phyloP scores from a whole-genome alignment of 129 eudicot species.

The Artemisia tridentata region DNA sequence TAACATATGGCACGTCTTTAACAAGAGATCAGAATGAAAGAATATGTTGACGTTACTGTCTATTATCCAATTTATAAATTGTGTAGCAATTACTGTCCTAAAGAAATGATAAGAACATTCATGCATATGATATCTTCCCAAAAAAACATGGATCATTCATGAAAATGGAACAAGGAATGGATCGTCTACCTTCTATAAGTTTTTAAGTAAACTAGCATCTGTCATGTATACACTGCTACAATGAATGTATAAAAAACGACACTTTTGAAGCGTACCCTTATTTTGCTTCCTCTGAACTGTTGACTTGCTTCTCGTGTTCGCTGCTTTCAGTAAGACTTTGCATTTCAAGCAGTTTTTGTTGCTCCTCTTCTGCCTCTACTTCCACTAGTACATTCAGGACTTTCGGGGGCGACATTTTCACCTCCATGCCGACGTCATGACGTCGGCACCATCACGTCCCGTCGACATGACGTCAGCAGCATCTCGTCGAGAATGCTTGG shows the following conservation, averaged over 20 bases:
- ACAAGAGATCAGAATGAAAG: too few species aligned
- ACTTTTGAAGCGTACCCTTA: neutral
- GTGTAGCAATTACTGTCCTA: neutral
- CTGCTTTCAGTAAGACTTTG: neutral
- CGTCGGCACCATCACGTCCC: too few species aligned
- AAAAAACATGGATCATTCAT: neutral
- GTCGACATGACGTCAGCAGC: too few species aligned
- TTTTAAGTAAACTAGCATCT: neutral
- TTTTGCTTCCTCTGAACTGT: constrained; percentile 13
- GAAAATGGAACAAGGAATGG: constrained; percentile 1
- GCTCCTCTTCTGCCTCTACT: constrained; percentile 18
- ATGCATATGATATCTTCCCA: neutral
- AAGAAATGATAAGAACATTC: too few species aligned
- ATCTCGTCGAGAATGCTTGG: too few species aligned
- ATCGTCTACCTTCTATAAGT: neutral
- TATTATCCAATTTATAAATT: neutral
- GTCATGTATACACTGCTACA: neutral
- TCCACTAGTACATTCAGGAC: too few species aligned
- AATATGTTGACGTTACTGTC: too few species aligned
- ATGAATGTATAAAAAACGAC: neutral
- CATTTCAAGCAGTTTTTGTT: neutral
- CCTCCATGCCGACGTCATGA: too few species aligned
- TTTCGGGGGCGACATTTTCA: too few species aligned
- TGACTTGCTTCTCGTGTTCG: neutral
- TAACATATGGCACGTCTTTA: too few species aligned